A percentile compares a stretch with the other conserved stretches of the same genome.
Evolutionary conservation across 805 yeast genomes (phyloP).

Genomic region (Maudiozyma barnettii): DNA sequence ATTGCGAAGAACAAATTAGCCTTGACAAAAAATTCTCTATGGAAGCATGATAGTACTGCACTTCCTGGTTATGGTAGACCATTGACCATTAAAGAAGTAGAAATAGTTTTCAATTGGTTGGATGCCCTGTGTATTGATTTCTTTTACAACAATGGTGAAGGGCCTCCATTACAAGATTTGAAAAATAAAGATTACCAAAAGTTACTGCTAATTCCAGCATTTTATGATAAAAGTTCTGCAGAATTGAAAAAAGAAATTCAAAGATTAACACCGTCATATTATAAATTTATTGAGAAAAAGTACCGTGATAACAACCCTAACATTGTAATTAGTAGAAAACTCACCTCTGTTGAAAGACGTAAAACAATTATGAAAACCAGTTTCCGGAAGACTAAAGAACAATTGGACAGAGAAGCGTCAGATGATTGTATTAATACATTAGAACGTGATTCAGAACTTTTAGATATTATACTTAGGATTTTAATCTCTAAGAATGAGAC

Average conservation of each 20-base stretch:
- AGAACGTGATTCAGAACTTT: slow-evolving; percentile 35
- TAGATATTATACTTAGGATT: slow-evolving; percentile 65
- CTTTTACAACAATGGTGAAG: slow-evolving; percentile 73
- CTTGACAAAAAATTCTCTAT: slow-evolving; percentile 25
- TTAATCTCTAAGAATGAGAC: slow-evolving; percentile 56
- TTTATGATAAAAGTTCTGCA: slow-evolving; percentile 43
- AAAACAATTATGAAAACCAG: slow-evolving; percentile 59
- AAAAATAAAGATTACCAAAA: slow-evolving; percentile 57
- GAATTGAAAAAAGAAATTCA: slow-evolving; percentile 51
- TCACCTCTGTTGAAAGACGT: slow-evolving; percentile 47
- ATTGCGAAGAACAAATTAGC: slow-evolving; percentile 27
- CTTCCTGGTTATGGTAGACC: slow-evolving; percentile 45
- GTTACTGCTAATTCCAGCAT: slow-evolving; percentile 51
- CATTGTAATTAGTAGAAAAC: slow-evolving; percentile 27
- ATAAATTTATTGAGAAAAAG: slow-evolving; percentile 21
- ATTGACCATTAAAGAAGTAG: slow-evolving; percentile 51
- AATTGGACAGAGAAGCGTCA: slow-evolving; percentile 26
- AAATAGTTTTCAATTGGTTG: slow-evolving; percentile 64
- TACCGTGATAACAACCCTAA: slow-evolving; percentile 1
- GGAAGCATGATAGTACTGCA: slow-evolving; percentile 28
- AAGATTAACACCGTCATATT: slow-evolving; percentile 26
- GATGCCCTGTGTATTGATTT: slow-evolving; percentile 56
- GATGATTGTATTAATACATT: slow-evolving; percentile 38
- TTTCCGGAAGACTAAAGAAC: slow-evolving; percentile 49
- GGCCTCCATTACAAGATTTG: slow-evolving; percentile 59